A percentile compares a stretch with the other conserved stretches of the same genome.
Evolutionary conservation across 2,329 filamentous ascomycete genomes (phyloP).

Genomic region (Alternaria arborescens): DNA sequence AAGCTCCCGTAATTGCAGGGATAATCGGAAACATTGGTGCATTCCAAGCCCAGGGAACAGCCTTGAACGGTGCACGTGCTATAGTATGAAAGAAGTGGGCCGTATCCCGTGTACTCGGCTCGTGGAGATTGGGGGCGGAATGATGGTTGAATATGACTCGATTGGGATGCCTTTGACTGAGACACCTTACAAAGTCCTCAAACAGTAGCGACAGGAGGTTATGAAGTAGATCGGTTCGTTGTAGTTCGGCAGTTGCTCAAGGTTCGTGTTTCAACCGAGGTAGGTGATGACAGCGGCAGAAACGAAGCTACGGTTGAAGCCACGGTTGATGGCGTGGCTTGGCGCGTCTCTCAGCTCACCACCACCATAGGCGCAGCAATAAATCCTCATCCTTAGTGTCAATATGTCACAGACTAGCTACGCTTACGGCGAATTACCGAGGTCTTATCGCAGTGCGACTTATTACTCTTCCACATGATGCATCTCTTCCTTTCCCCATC

Average conservation of each 20-base stretch:
- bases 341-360: constrained; percentile 1
- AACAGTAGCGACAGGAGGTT: neutral
- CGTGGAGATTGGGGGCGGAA: neutral
- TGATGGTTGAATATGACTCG: neutral
- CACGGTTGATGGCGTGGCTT: neutral
- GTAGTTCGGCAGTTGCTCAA: neutral
- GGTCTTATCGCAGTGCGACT: constrained; percentile 1
- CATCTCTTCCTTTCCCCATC: neutral
- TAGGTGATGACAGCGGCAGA: constrained; percentile 2
- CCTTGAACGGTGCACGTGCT: constrained; percentile 7
- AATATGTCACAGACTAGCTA: neutral
- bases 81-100: constrained; percentile 1
- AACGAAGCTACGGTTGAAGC: neutral
- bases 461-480: neutral
- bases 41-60: neutral
- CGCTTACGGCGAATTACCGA: neutral
- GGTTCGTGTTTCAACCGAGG: neutral
- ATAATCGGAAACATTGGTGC: neutral
- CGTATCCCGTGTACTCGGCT: constrained; percentile 4
- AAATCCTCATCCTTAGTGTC: neutral
- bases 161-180: neutral
- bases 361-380: neutral
- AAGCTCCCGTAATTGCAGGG: neutral
- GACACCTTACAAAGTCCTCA: neutral
- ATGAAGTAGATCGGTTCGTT: neutral